Evolutionary conservation across 75 land plant genomes (phyloP).

Genomic region (Pinus albicaulis): DNA sequence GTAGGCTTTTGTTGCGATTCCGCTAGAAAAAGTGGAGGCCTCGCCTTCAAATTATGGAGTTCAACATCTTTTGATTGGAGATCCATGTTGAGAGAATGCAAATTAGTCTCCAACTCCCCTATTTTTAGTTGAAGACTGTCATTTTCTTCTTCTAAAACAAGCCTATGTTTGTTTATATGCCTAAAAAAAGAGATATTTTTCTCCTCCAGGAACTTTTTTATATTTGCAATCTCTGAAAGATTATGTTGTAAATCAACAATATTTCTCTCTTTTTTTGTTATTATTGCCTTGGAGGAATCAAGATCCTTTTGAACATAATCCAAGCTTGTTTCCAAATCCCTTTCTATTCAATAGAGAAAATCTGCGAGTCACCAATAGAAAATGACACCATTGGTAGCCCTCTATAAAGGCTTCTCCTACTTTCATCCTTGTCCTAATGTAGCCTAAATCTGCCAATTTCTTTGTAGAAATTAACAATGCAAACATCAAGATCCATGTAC

Average conservation of each 20-base stretch:
- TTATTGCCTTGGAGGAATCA: no score
- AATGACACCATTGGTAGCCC: no score
- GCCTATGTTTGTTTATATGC: no score
- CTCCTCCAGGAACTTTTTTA: not conserved
- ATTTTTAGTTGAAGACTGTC: not conserved
- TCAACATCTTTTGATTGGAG: no score
- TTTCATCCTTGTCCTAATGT: slow-evolving; percentile 85
- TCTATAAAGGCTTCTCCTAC: slow-evolving; percentile 32
- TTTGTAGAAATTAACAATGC: slow-evolving; percentile 79
- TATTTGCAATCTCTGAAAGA: not conserved
- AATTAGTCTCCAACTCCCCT: not conserved
- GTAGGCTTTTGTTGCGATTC: slow-evolving; percentile 4
- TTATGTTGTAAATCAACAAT: not conserved
- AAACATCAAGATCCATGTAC: slow-evolving; percentile 54
- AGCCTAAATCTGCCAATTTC: slow-evolving; percentile 67
- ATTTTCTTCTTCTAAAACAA: not conserved
- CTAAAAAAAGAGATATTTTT: not conserved
- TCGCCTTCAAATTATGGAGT: no score
- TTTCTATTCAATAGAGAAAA: no score
- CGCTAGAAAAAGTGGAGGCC: no score
- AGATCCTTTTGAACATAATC: no score
- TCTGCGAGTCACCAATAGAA: no score
- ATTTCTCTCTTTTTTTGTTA: no score
- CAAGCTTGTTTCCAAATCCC: no score
- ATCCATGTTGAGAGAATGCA: no score